A percentile compares a stretch with the other conserved stretches of the same genome.
Evolutionary conservation across 2,329 filamentous ascomycete genomes (phyloP).

Genomic region (Trichoderma sp.): DNA sequence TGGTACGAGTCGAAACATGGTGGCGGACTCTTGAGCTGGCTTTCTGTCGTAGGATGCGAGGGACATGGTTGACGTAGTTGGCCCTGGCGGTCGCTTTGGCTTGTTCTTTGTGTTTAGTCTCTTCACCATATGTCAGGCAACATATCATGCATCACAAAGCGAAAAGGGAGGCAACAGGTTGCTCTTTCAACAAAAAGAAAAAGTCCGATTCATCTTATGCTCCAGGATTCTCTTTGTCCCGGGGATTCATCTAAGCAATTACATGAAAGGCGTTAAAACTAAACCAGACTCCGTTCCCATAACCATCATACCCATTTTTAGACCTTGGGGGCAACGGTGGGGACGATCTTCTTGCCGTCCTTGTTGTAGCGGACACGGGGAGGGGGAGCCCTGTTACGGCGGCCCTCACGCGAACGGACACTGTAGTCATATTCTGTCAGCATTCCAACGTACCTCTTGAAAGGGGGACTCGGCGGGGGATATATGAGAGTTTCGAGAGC

Average conservation of each 20-base stretch:
- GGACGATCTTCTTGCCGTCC: slow-evolving; percentile 99
- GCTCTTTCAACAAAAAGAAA: slow-evolving; percentile 30
- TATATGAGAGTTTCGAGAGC: slow-evolving; percentile 23
- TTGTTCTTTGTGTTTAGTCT: background rate
- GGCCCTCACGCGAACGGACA: slow-evolving; percentile 94
- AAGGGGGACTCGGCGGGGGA: slow-evolving; percentile 31
- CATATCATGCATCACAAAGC: background rate
- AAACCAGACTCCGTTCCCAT: slow-evolving; percentile 43
- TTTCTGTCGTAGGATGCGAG: background rate
- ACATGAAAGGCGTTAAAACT: slow-evolving; percentile 44
- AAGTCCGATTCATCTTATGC: slow-evolving; percentile 35
- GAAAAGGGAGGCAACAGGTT: background rate
- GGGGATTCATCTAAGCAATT: slow-evolving; percentile 44
- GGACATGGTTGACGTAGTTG: background rate
- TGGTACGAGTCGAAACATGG: background rate
- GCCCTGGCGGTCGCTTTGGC: background rate
- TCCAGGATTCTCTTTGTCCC: slow-evolving; percentile 37
- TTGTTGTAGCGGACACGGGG: slow-evolving; percentile 99
- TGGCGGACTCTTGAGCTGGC: background rate
- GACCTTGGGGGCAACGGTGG: slow-evolving; percentile 56
- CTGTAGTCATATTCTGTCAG: slow-evolving; percentile 57
- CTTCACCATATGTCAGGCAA: background rate
- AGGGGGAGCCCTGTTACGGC: slow-evolving; percentile 97
- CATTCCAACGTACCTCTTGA: slow-evolving; percentile 40
- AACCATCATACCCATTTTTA: slow-evolving; percentile 38